Conservation (phyloP, 2,329 filamentous ascomycete species). For the Furcasterigmium sp. region DNA sequence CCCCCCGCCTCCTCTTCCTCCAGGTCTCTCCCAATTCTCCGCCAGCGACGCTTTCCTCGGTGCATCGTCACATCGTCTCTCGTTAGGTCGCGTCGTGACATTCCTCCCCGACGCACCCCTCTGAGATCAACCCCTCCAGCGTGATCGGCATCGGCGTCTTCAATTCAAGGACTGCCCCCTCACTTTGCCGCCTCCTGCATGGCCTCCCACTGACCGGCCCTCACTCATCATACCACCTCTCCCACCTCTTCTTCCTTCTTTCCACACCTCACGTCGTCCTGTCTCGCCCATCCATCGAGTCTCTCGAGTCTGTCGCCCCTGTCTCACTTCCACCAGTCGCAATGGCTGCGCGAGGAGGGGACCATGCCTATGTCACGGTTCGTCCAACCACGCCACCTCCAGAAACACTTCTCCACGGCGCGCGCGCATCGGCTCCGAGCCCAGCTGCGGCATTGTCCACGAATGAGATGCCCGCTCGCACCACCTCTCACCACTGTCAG, state of each 20-base stretch:
- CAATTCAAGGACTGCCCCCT: too few relatives aligned
- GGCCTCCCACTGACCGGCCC: too few relatives aligned
- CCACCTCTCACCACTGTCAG: conserved; percentile 1
- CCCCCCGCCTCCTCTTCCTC: conserved; percentile 5
- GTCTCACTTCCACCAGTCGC: conserved; percentile 12
- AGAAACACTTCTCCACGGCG: background rate
- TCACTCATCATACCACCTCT: conserved; percentile 11
- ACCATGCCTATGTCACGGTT: conserved; percentile 55
- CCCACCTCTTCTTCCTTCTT: conserved; percentile 5
- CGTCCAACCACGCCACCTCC: conserved; percentile 24
- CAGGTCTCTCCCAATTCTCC: too few relatives aligned
- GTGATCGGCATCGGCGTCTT: too few relatives aligned
- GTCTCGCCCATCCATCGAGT: conserved; percentile 7
- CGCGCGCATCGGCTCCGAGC: background rate
- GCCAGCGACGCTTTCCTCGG: too few relatives aligned
- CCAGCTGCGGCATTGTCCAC: conserved; percentile 3
- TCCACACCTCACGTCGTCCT: conserved; percentile 5
- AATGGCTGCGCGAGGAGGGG: conserved; percentile 34
- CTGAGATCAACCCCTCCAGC: too few relatives aligned
- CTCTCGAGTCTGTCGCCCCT: background rate
- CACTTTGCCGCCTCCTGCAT: too few relatives aligned
- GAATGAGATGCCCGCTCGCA: background rate
- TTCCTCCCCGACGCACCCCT: too few relatives aligned
- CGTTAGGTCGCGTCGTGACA: too few relatives aligned
- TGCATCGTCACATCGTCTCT: too few relatives aligned